These are phyloP conservation scores for Hymenoscyphus linearis DNA, from an alignment of 2,329 filamentous ascomycete species.

Conservation along the genomic window DNA sequence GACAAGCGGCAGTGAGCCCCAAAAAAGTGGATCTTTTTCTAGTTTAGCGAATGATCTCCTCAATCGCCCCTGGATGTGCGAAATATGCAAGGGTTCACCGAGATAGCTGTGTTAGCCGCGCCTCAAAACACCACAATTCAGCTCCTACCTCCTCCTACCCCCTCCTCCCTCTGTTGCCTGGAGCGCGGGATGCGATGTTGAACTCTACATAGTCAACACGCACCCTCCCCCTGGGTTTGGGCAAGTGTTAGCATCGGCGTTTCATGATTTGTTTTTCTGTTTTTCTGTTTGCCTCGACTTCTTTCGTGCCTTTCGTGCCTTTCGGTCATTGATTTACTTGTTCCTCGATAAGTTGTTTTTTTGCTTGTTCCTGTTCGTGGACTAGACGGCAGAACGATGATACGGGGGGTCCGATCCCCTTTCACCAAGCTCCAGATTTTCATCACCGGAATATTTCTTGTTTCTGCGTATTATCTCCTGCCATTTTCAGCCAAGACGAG, in stretches of 20 bases:
- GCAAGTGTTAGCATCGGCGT: not conserved
- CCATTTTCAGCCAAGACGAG: not conserved
- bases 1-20: not conserved
- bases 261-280: not conserved
- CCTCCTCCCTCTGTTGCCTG: not conserved
- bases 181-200: not conserved
- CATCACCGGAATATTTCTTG: not conserved
- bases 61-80: too few species aligned
- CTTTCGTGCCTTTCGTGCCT: not conserved
- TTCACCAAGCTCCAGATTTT: not conserved
- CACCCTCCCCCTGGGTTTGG: not conserved
- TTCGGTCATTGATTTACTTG: not conserved
- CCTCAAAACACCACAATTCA: not conserved
- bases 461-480: not conserved
- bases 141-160: too few species aligned
- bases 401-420: slow-evolving; percentile 1
- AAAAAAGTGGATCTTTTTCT: not conserved
- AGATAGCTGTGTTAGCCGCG: not conserved
- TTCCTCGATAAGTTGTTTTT: not conserved
- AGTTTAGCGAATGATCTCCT: not conserved
- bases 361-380: not conserved
- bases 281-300: not conserved
- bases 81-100: not conserved
- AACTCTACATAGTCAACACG: not conserved
- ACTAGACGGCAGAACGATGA: not conserved